Evolutionary conservation across 2,329 filamentous ascomycete genomes (phyloP).

Genomic region (Penicillium brasilianum): DNA sequence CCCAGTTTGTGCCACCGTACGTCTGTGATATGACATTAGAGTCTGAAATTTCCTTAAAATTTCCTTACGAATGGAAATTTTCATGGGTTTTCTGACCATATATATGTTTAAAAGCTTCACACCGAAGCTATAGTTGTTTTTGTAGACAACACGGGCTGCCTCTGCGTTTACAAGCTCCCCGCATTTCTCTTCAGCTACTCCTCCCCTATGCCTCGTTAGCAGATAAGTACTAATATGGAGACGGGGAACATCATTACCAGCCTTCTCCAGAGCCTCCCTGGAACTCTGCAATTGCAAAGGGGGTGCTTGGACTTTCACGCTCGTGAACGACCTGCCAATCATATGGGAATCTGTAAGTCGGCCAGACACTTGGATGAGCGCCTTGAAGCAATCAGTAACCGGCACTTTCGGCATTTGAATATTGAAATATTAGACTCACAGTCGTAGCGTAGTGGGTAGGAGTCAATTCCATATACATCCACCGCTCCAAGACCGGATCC

Average conservation of each 20-base stretch:
- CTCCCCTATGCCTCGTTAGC: constrained; percentile 15
- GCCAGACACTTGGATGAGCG: constrained; percentile 29
- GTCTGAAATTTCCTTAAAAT: neutral
- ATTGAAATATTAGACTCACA: constrained; percentile 12
- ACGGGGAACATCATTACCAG: constrained; percentile 17
- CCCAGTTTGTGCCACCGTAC: constrained; percentile 80
- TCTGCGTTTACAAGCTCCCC: constrained; percentile 22
- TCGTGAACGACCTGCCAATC: constrained; percentile 28
- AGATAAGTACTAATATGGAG: no score
- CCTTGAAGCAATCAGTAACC: neutral
- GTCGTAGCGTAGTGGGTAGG: constrained; percentile 34
- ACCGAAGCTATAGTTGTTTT: constrained; percentile 70
- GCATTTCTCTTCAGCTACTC: constrained; percentile 18
- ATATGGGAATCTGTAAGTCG: constrained; percentile 28
- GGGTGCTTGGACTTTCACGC: constrained; percentile 30
- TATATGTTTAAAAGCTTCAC: constrained; percentile 72
- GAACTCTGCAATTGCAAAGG: constrained; percentile 35
- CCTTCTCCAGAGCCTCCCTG: constrained; percentile 29
- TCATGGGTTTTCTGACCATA: constrained; percentile 59
- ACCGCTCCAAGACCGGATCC: constrained; percentile 45
- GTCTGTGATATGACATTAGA: constrained; percentile 56
- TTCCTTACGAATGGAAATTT: no score
- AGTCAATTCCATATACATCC: constrained; percentile 56
- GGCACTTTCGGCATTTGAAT: neutral
- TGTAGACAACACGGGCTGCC: constrained; percentile 68